Base-by-base conservation (phyloP, 2,329 filamentous ascomycete species). In the Endothia cerciana region DNA sequence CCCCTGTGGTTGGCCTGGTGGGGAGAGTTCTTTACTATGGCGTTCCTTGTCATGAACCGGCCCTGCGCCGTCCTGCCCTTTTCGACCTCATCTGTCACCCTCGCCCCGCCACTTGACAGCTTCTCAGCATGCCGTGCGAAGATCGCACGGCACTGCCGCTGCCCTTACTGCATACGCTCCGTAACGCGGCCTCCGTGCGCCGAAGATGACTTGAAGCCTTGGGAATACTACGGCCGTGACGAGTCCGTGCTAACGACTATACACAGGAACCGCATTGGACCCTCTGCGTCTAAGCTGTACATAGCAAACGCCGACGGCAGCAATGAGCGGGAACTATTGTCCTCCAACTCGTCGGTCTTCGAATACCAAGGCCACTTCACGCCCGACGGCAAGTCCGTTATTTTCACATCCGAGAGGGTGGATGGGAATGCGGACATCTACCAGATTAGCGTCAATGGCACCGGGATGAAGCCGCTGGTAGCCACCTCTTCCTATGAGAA, bases 361-460 rank as follows among this genome's bases (percentile, higher is more conserved):
- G 79, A 81, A 33, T 81, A 78, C 65, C 79, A 80, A 60, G 77
- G 74, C 8, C 70, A 69, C 4, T 81, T 76, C 64, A 79, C 78
- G 0, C 71, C 75, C 0, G 78, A 79, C 57, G 76, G 77, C 5
- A 53, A 79, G 67, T 78, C 75, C 74, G 74, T 80, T 51, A 73
- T 73, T 3, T 81, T 81, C 66, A 81, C 77, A 2, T 74, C 71
- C 22, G 78, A 81, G 70, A 76, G 77, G 2, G 79, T 73, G 11
- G 77, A 79, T 60, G 79, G 78, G 2, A 74, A 81, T 30, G 75
- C 77, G 1, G 79, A 81, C 67, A 70, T 81, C 25, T 81, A 79
- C 66, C 76, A 77, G 5, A 70, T 77, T 28, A 73, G 71, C 1
- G 28, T 72, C 1, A 73, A 81, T 62, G 78, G 79, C 1, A 73